Evolutionary conservation across 352 stramenopile species (phyloP), one percentile per base, ranked within the genome.

Genomic region (Pythium myriotylum): DNA sequence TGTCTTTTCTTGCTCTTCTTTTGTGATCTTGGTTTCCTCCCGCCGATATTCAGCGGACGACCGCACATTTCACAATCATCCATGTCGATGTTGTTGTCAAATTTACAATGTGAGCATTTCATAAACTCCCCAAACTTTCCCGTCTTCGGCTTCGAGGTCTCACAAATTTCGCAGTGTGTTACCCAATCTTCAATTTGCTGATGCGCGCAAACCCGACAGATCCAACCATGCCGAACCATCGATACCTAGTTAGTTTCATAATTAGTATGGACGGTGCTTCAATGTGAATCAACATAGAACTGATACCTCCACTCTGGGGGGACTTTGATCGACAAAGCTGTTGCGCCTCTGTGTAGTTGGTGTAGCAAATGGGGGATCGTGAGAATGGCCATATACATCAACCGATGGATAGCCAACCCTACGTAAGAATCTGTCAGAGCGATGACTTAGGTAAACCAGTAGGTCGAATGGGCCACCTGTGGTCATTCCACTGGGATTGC

Each of bases 41-140:
- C 73, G 13, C 32, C 69, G 0, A 53, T 29, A 50, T 64, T 72
- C 17, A 90, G 58, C 3, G 66, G 56, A 16, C 74, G 73, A 4
- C 79, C 77, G 29, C 81, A 90, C 68, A 90, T 86, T 47, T 88
- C 81, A 24, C 81, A 90, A 10, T 86, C 67, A 6, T 86, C 77
- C 62, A 82, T 69, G 24, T 89, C 81, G 51, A 79, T 88, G 49
- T 88, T 91, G 68, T 91, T 91, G 65, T 89, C 79, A 37, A 91
- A 91, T 33, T 88, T 83, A 54, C 81, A 91, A 35, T 85, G 69
- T 20, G 61, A 67, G 47, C 81, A 91, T 46, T 82, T 84, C 41
- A 88, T 66, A 51, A 81, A 91, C 0, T 67, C 72, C 0, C 78
- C 81, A 23, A 74, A 72, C 9, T 76, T 66, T 4, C 77, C 77